Evolutionary conservation across 257 asterid species (phyloP).

Genomic region (Forsythia suspensa): DNA sequence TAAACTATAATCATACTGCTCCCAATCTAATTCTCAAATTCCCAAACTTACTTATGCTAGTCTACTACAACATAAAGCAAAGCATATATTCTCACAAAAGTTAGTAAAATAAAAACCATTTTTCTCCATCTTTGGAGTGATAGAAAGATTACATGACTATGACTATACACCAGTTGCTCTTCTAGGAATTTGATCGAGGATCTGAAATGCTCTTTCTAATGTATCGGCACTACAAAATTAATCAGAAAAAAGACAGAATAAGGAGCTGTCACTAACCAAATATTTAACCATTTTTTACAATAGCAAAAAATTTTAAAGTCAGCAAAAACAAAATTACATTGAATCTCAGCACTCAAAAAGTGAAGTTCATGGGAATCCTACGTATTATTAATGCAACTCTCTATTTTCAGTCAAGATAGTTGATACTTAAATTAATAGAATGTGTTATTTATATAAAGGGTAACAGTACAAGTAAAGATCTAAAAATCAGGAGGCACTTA

Average conservation of each 20-base stretch:
- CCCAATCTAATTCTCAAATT: too few species aligned
- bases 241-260: neutral
- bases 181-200: conserved; percentile 94
- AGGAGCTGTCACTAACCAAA: conserved; percentile 8
- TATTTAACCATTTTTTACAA: neutral
- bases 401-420: neutral
- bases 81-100: too few species aligned
- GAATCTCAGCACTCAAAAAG: neutral
- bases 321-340: neutral
- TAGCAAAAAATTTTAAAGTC: conserved; percentile 2
- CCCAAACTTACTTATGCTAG: too few species aligned
- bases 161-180: conserved; percentile 99
- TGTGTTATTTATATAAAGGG: neutral
- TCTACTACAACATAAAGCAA: too few species aligned
- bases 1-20: too few species aligned
- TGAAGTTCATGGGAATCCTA: neutral
- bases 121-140: neutral
- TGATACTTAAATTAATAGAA: neutral
- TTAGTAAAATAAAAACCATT: too few species aligned
- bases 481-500: neutral
- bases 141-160: conserved; percentile 61
- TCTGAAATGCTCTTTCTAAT: conserved; percentile 87
- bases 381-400: neutral
- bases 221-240: conserved; percentile 74
- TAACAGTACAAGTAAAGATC: neutral